These are phyloP conservation scores for Lolium multiflorum DNA, from an alignment of 176 grass and related monocot genomes.

Conservation along the genomic window DNA sequence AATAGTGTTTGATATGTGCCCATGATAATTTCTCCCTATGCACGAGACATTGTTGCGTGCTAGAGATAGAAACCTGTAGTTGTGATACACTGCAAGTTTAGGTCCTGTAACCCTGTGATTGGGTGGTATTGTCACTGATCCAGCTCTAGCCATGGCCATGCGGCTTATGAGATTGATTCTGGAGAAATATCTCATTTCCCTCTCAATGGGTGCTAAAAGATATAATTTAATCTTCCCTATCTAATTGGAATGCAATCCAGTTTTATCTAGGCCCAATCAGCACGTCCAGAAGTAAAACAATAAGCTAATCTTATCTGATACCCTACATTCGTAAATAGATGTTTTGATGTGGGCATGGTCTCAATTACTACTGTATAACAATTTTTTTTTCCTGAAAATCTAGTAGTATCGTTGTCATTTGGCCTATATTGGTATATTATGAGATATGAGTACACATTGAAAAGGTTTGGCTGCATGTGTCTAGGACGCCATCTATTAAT, in stretches of 20 bases:
- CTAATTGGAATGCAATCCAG: not conserved
- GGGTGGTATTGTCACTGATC: not conserved
- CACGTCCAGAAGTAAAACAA: not conserved
- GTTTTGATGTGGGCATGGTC: not conserved
- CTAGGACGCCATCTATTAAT: not conserved
- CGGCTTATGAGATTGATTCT: not conserved
- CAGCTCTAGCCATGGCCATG: not conserved
- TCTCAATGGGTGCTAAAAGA: conserved; percentile 1
- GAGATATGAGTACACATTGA: not conserved
- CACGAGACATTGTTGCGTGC: not conserved
- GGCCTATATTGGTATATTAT: not conserved
- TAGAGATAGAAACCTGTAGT: not conserved
- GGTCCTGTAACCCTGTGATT: not conserved
- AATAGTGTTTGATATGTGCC: not conserved
- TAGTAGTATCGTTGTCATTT: not conserved
- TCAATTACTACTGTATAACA: not conserved
- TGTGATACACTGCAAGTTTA: not conserved
- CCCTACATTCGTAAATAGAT: not conserved
- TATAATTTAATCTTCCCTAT: not conserved
- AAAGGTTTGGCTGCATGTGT: not conserved
- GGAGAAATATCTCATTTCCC: not conserved
- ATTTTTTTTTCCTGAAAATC: not conserved
- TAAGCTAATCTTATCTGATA: not conserved
- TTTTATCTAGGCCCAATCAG: not conserved
- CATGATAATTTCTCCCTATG: not conserved